phyloP scores from a whole-genome alignment of 1,284 basidiomycete species.

The Leccinum ponderosum region DNA sequence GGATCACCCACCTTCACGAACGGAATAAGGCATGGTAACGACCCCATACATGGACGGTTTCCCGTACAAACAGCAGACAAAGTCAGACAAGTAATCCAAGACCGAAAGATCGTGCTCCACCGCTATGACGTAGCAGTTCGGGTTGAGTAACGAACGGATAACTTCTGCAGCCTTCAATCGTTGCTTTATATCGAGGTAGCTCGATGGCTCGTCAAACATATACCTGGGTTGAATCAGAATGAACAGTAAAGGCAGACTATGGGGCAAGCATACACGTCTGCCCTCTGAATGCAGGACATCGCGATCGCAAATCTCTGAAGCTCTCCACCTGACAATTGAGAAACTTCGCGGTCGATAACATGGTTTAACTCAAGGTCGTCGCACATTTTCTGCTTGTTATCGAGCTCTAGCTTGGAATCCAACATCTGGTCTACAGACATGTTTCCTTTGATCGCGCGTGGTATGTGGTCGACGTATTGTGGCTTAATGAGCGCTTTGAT shows the following conservation, averaged over 20 bases:
- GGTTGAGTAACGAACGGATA: constrained; percentile 81
- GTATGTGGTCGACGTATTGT: constrained; percentile 98
- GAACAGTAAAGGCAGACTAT: background rate
- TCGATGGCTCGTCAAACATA: constrained; percentile 98
- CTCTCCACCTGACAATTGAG: constrained; percentile 91
- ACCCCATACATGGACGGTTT: constrained; percentile 97
- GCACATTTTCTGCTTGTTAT: constrained; percentile 83
- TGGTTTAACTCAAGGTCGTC: constrained; percentile 84
- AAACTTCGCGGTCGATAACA: constrained; percentile 81
- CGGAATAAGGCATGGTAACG: constrained; percentile 96
- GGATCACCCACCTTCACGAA: constrained; percentile 79
- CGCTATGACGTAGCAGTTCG: constrained; percentile 89
- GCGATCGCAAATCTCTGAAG: constrained; percentile 95
- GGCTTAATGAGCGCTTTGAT: constrained; percentile 98
- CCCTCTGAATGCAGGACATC: constrained; percentile 89
- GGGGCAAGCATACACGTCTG: constrained; percentile 73
- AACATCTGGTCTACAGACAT: constrained; percentile 90
- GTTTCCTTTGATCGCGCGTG: constrained; percentile 88
- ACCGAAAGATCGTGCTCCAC: constrained; percentile 98
- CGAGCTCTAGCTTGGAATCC: constrained; percentile 80
- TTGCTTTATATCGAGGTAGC: constrained; percentile 94
- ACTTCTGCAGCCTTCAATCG: constrained; percentile 95
- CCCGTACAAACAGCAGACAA: constrained; percentile 95
- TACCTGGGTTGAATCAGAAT: constrained; percentile 52
- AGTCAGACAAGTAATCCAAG: constrained; percentile 96